These are phyloP conservation scores for Hanseniaspora nectarophila DNA, from an alignment of 805 yeast genomes.

Conservation along the genomic window DNA sequence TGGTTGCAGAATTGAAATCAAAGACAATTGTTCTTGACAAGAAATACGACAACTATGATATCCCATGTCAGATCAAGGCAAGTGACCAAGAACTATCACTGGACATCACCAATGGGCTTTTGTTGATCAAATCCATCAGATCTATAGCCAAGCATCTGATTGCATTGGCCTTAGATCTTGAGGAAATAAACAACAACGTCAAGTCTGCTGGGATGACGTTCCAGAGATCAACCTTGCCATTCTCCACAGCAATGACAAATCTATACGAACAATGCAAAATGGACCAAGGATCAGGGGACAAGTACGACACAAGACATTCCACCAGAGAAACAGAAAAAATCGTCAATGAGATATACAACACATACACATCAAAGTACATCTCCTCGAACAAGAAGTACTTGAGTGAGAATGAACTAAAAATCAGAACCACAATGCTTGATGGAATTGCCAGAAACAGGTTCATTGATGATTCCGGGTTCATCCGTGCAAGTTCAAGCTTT, in stretches of 20 bases:
- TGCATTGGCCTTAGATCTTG: conserved; percentile 21
- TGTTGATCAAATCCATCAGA: conserved; percentile 33
- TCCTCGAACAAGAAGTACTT: conserved; percentile 2
- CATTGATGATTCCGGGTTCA: conserved; percentile 14
- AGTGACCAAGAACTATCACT: not conserved
- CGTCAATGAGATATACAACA: conserved; percentile 34
- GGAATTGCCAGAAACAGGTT: conserved; percentile 11
- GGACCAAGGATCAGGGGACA: conserved; percentile 39
- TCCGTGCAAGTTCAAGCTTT: conserved; percentile 33
- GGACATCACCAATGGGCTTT: conserved; percentile 14
- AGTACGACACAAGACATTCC: conserved; percentile 33
- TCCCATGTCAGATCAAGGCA: not conserved
- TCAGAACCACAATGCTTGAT: not conserved
- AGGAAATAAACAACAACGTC: conserved; percentile 19
- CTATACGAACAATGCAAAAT: conserved; percentile 34
- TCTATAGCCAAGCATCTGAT: conserved; percentile 32
- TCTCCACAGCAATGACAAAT: conserved; percentile 31
- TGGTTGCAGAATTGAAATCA: not conserved
- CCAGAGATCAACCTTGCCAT: conserved; percentile 35
- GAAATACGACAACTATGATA: not conserved
- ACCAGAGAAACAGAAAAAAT: conserved; percentile 37
- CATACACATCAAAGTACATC: conserved; percentile 34
- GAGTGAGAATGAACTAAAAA: not conserved
- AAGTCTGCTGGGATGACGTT: conserved; percentile 18
- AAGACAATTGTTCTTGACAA: not conserved